phyloP scores from a whole-genome alignment of 208 protist genomes.

The Herpetomonas tarakana region DNA sequence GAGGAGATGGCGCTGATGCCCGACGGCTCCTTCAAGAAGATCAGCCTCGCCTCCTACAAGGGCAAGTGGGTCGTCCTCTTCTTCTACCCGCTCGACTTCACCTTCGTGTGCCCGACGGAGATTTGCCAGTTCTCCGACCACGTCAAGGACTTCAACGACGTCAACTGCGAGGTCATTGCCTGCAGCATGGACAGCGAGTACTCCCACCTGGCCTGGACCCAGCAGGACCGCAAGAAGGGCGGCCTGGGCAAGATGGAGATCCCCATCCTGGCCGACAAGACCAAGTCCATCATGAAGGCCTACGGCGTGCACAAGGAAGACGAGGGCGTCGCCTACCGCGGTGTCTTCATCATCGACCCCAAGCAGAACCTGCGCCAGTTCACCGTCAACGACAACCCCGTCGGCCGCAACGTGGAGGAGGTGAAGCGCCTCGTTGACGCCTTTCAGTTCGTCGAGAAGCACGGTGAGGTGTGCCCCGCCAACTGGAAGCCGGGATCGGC shows the following conservation, averaged over 20 bases:
- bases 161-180: constrained; percentile 90
- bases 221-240: constrained; percentile 94
- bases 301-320: constrained; percentile 94
- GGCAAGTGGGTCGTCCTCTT: constrained; percentile 96
- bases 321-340: constrained; percentile 87
- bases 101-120: constrained; percentile 97
- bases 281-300: constrained; percentile 84
- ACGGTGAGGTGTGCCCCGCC: constrained; percentile 95
- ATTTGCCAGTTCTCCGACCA: constrained; percentile 95
- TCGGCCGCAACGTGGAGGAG: constrained; percentile 95
- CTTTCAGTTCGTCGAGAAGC: constrained; percentile 94
- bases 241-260: constrained; percentile 96
- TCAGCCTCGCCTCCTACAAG: constrained; percentile 89
- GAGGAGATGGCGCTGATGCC: constrained; percentile 89
- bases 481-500: constrained; percentile 91
- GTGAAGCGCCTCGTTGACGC: constrained; percentile 94
- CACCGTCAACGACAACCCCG: constrained; percentile 94
- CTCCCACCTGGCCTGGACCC: constrained; percentile 96
- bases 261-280: constrained; percentile 96
- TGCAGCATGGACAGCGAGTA: constrained; percentile 94
- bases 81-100: constrained; percentile 98
- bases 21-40: constrained; percentile 93
- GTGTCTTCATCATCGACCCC: constrained; percentile 96
- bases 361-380: constrained; percentile 91
- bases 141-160: constrained; percentile 85